Percentiles rank a stretch among this genome's conserved stretches.
These are phyloP conservation scores for Bombardia bombarda DNA, from an alignment of 495 filamentous ascomycete genomes.

Conservation along the genomic window DNA sequence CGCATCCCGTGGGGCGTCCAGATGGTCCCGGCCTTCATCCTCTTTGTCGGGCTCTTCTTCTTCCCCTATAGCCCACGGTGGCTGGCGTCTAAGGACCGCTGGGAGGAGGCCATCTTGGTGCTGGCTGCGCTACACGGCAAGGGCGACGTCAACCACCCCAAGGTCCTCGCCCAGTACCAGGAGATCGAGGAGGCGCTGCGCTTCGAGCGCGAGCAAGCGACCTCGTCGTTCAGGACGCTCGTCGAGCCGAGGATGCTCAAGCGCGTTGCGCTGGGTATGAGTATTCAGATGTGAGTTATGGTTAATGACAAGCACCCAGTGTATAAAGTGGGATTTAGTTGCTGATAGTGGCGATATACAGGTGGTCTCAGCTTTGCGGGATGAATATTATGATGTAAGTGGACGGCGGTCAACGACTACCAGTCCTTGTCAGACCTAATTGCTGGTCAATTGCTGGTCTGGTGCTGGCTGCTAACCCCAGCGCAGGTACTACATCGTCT, in stretches of 20 bases:
- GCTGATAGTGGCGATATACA: neutral
- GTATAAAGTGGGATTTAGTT: neutral
- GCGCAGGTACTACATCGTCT: conserved; percentile 59
- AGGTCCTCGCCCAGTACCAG: conserved; percentile 55
- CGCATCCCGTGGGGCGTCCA: conserved; percentile 72
- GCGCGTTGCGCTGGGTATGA: conserved; percentile 64
- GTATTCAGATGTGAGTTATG: conserved; percentile 71
- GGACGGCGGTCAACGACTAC: neutral
- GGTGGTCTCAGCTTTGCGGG: conserved; percentile 59
- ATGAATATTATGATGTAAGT: conserved; percentile 65
- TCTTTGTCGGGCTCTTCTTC: conserved; percentile 61
- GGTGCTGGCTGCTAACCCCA: neutral
- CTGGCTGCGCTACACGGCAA: conserved; percentile 59
- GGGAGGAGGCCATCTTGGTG: conserved; percentile 60
- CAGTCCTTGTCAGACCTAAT: neutral
- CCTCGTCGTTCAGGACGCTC: conserved; percentile 49
- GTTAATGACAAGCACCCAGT: no score
- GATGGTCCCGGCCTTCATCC: conserved; percentile 58
- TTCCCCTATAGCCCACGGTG: conserved; percentile 68
- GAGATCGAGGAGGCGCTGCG: conserved; percentile 59
- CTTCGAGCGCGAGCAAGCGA: conserved; percentile 53
- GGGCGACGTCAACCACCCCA: conserved; percentile 51
- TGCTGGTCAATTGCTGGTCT: neutral
- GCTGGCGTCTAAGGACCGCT: conserved; percentile 66
- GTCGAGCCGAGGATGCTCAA: conserved; percentile 55